Evolutionary conservation across 1,139 yeast species (phyloP).

Genomic region (Arxiozyma slooffiae): DNA sequence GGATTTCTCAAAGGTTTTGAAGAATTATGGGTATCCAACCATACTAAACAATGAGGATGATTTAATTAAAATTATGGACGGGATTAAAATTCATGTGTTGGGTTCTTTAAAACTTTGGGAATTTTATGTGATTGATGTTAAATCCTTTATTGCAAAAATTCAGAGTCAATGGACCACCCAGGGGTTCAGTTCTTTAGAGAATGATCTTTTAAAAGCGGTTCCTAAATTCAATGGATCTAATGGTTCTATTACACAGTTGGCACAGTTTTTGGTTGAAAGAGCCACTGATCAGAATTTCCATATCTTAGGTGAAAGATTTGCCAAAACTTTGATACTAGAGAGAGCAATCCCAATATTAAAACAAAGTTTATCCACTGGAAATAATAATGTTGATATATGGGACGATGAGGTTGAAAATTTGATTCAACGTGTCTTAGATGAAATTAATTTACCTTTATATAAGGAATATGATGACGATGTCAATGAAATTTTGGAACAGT

Average conservation of each 20-base stretch:
- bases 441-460: constrained; percentile 65
- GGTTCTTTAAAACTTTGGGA: constrained; percentile 73
- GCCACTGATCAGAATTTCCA: constrained; percentile 38
- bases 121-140: constrained; percentile 62
- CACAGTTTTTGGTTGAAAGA: constrained; percentile 41
- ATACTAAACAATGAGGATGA: constrained; percentile 43
- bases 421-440: constrained; percentile 55
- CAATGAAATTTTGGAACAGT: constrained; percentile 51
- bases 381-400: constrained; percentile 31
- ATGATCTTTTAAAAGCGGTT: constrained; percentile 4
- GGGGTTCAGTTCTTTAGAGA: constrained; percentile 9
- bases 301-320: constrained; percentile 39
- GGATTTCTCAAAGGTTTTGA: constrained; percentile 50
- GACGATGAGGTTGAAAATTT: constrained; percentile 17
- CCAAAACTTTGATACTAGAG: constrained; percentile 44
- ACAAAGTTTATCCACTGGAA: constrained; percentile 30
- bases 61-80: constrained; percentile 50
- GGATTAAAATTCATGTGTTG: constrained; percentile 57
- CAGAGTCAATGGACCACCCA: constrained; percentile 15
- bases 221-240: constrained; percentile 13
- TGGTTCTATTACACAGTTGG: constrained; percentile 33
- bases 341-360: constrained; percentile 42
- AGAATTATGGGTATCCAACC: constrained; percentile 51
- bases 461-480: constrained; percentile 68
- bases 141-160: constrained; percentile 28